Percentiles rank a stretch among this genome's conserved stretches.
phyloP scores from a whole-genome alignment of 129 eudicot genomes.

The Flaveria brownii region DNA sequence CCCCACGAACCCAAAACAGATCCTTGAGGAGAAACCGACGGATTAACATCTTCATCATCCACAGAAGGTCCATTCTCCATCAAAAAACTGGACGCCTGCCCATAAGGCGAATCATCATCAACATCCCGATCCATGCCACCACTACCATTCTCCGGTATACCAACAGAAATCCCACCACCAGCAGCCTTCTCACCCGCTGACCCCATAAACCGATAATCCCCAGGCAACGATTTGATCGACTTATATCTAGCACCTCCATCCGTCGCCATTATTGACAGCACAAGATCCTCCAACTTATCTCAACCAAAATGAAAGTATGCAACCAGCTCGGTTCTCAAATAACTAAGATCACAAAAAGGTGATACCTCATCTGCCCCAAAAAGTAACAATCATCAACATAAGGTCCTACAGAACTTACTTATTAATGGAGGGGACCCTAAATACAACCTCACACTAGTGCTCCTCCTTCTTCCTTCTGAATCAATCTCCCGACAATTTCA shows the following conservation, averaged over 20 bases:
- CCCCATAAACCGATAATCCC: conserved; percentile 53
- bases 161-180: conserved; percentile 34
- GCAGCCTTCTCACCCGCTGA: conserved; percentile 27
- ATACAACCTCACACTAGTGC: conserved; percentile 30
- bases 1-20: conserved; percentile 45
- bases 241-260: conserved; percentile 46
- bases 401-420: conserved; percentile 55
- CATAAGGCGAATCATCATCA: conserved; percentile 88
- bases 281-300: not conserved
- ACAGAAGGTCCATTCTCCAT: conserved; percentile 38
- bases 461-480: conserved; percentile 42
- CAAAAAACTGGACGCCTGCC: conserved; percentile 32
- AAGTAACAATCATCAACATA: conserved; percentile 44
- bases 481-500: conserved; percentile 40
- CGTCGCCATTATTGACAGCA: conserved; percentile 47
- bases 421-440: conserved; percentile 72
- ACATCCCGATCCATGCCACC: conserved; percentile 40
- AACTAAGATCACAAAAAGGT: conserved; percentile 52
- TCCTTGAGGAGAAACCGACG: conserved; percentile 49
- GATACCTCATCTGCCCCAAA: conserved; percentile 36
- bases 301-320: conserved; percentile 20
- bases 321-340: conserved; percentile 31
- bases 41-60: conserved; percentile 51
- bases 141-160: conserved; percentile 50
- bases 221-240: conserved; percentile 76